Evolutionary conservation across 78 protist genomes (phyloP).

Genomic region (Dictyostelium brefeldianum): DNA sequence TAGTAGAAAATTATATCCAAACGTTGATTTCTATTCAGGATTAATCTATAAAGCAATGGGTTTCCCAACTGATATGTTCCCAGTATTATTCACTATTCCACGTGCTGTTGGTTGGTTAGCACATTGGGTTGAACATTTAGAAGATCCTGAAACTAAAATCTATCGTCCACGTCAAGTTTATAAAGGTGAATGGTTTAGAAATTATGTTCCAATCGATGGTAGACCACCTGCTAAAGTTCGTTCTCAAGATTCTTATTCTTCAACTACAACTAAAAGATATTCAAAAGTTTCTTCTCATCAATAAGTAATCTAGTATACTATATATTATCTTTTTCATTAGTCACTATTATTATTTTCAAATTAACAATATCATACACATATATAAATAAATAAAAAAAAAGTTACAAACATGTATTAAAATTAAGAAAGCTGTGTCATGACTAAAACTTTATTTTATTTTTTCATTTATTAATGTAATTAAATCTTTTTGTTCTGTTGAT

Average conservation of each 20-base stretch:
- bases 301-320: not conserved
- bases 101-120: constrained; percentile 87
- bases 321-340: no score
- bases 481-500: not conserved
- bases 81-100: constrained; percentile 80
- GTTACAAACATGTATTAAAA: no score
- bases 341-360: no score
- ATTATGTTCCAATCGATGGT: constrained; percentile 48
- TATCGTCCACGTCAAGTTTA: constrained; percentile 81
- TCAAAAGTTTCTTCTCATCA: constrained; percentile 30
- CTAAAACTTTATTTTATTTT: not conserved
- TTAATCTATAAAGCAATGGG: constrained; percentile 81
- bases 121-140: constrained; percentile 81
- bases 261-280: constrained; percentile 73
- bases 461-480: not conserved
- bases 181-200: constrained; percentile 34
- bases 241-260: constrained; percentile 64
- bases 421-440: no score
- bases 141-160: constrained; percentile 74
- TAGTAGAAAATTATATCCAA: constrained; percentile 90
- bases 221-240: constrained; percentile 76
- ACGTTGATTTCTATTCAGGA: constrained; percentile 87
- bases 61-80: constrained; percentile 90
- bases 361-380: no score
- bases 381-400: no score